Evolutionary conservation across 192 early-diverging fungal species (phyloP).

Genomic region (Piromyces finnis): DNA sequence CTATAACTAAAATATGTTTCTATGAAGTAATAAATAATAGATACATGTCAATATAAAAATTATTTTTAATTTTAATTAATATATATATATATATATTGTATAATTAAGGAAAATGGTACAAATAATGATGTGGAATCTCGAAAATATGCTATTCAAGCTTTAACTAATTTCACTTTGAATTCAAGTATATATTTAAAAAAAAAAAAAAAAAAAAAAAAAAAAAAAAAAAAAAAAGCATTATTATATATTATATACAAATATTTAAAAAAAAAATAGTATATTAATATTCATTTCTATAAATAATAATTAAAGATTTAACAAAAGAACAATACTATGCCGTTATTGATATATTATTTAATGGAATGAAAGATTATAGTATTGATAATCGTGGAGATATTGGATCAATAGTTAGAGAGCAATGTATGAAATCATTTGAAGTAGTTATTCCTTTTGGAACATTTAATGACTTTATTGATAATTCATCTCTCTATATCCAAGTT

Average conservation of each 20-base stretch:
- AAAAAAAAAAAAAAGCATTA: too few species aligned
- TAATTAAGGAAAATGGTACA: neutral
- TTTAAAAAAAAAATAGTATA: too few species aligned
- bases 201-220: too few species aligned
- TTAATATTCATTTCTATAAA: too few species aligned
- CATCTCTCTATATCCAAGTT: slow-evolving; percentile 3
- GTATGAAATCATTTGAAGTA: slow-evolving; percentile 35
- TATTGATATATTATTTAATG: slow-evolving; percentile 31
- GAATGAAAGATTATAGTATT: slow-evolving; percentile 65
- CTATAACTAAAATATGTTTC: neutral
- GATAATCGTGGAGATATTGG: slow-evolving; percentile 93
- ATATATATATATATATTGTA: too few species aligned
- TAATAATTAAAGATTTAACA: neutral
- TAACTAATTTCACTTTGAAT: slow-evolving; percentile 18
- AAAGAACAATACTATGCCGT: slow-evolving; percentile 5
- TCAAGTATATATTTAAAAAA: neutral
- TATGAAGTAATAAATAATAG: neutral
- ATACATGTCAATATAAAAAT: too few species aligned
- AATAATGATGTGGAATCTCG: slow-evolving; percentile 46
- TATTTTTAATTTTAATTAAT: too few species aligned
- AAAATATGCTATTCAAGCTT: slow-evolving; percentile 39
- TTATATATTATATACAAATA: too few species aligned
- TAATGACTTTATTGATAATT: slow-evolving; percentile 9
- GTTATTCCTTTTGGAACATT: slow-evolving; percentile 13
- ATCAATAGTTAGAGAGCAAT: slow-evolving; percentile 69